Evolutionary conservation across 1,139 yeast species (phyloP).

Genomic region (Candida tunisiensis): DNA sequence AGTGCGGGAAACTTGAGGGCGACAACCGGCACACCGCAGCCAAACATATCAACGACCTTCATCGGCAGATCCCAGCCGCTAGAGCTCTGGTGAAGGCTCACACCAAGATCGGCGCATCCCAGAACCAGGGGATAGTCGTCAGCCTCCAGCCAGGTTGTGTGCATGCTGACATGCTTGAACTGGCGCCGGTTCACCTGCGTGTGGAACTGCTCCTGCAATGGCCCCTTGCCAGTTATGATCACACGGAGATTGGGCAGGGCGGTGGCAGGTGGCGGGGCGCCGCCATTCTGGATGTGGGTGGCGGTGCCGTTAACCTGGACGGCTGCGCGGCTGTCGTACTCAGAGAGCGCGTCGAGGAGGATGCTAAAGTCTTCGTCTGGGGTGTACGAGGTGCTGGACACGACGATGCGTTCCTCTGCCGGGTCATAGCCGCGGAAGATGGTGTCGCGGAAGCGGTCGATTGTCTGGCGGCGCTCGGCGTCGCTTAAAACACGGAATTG

Average conservation of each 20-base stretch:
- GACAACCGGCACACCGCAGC: slow-evolving; percentile 87
- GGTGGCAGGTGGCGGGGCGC: too few species aligned
- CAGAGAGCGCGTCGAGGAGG: slow-evolving; percentile 48
- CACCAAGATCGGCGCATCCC: slow-evolving; percentile 69
- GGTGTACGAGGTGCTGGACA: slow-evolving; percentile 87
- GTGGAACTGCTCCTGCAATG: slow-evolving; percentile 30
- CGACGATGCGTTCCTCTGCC: slow-evolving; percentile 38
- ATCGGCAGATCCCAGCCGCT: slow-evolving; percentile 93
- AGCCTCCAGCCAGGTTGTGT: slow-evolving; percentile 58
- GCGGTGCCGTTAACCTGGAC: slow-evolving; percentile 2
- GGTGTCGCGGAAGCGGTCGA: slow-evolving; percentile 18
- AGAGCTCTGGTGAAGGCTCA: slow-evolving; percentile 81
- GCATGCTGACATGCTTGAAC: slow-evolving; percentile 30
- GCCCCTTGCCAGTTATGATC: slow-evolving; percentile 91
- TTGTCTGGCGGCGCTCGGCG: slow-evolving; percentile 20
- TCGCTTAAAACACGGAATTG: slow-evolving; percentile 40
- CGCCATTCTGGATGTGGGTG: too few species aligned
- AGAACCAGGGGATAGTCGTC: slow-evolving; percentile 71
- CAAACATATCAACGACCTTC: slow-evolving; percentile 94
- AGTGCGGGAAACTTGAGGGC: slow-evolving; percentile 57
- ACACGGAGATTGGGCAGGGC: slow-evolving; percentile 36
- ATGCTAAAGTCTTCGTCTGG: slow-evolving; percentile 82
- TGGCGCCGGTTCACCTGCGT: slow-evolving; percentile 10
- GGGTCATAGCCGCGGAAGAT: slow-evolving; percentile 25
- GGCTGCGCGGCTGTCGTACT: slow-evolving; percentile 25